These are phyloP conservation scores for Chloromonas sp. DNA, from an alignment of 163 green algal genomes.

Conservation along the genomic window DNA sequence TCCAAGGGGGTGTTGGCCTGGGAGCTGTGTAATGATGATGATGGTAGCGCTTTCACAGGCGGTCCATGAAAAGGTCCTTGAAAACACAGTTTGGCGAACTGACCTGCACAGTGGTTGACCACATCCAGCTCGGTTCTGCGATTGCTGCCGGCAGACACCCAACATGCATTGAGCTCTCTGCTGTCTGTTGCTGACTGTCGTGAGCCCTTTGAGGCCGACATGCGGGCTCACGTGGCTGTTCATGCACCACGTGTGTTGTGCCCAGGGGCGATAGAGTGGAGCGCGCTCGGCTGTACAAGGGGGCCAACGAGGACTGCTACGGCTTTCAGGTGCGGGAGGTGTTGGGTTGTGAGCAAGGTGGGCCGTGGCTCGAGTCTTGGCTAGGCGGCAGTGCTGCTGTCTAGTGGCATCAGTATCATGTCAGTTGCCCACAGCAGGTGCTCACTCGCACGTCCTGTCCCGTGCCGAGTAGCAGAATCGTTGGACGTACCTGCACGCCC, in stretches of 20 bases:
- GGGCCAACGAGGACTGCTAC: background rate
- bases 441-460: background rate
- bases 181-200: background rate
- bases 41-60: too few relatives aligned
- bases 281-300: background rate
- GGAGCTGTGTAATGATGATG: background rate
- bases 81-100: background rate
- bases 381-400: background rate
- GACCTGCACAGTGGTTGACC: background rate
- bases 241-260: background rate
- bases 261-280: background rate
- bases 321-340: background rate
- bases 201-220: too few relatives aligned
- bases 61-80: too few relatives aligned
- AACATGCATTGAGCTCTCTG: background rate
- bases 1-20: background rate
- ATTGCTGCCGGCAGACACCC: background rate
- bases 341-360: background rate
- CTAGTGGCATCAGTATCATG: background rate
- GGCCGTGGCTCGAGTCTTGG: background rate
- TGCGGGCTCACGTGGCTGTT: background rate
- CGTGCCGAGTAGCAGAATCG: background rate
- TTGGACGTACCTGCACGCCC: background rate
- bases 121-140: background rate
- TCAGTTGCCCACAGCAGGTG: background rate